Evolutionary conservation across 306 rosid species (phyloP).

Genomic region (Lagenaria siceraria): DNA sequence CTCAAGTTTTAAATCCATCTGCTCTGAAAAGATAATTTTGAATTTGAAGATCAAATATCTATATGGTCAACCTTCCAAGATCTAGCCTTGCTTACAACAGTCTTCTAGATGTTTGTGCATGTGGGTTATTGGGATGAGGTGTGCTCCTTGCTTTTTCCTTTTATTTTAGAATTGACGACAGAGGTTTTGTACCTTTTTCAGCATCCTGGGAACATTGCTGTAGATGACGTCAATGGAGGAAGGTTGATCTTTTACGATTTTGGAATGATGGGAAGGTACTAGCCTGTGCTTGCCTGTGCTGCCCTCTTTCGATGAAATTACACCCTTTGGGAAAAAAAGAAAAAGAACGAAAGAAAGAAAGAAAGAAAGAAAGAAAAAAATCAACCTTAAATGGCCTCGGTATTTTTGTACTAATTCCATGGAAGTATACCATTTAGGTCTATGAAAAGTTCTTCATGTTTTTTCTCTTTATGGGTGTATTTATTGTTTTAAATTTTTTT

Average conservation of each 20-base stretch:
- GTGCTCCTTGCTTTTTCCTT: neutral
- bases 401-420: neutral
- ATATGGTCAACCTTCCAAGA: neutral
- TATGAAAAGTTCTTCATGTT: no score
- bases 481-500: no score
- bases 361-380: neutral
- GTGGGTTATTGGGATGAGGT: neutral
- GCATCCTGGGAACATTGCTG: conserved; percentile 99
- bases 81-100: neutral
- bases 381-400: neutral
- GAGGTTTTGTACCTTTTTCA: conserved; percentile 17
- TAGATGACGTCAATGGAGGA: conserved; percentile 98
- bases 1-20: neutral
- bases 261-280: conserved; percentile 99
- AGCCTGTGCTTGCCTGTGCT: conserved; percentile 5
- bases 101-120: neutral
- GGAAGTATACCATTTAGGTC: no score
- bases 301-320: neutral
- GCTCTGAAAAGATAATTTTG: neutral
- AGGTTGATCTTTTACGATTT: conserved; percentile 98
- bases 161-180: neutral
- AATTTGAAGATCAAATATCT: neutral
- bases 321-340: neutral
- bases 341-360: neutral
- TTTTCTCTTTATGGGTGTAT: no score